These are phyloP conservation scores for Colletotrichum limetticola DNA, from an alignment of 2,329 filamentous ascomycete genomes.

Conservation along the genomic window DNA sequence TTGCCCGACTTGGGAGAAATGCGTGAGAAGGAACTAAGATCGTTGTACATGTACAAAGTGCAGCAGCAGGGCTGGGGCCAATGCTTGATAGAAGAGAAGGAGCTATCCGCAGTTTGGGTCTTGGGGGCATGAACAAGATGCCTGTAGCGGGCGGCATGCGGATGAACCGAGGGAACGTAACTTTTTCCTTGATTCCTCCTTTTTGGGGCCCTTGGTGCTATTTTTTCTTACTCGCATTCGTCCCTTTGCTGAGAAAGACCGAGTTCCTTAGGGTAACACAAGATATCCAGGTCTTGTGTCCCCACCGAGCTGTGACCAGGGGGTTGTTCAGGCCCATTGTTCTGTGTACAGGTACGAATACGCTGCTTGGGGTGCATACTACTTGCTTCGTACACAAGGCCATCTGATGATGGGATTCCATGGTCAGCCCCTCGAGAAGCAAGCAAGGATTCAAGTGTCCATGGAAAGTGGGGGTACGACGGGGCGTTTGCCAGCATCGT, in stretches of 20 bases:
- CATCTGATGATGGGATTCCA: neutral
- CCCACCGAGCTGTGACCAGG: neutral
- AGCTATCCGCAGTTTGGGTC: neutral
- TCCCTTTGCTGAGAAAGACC: neutral
- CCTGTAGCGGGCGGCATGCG: neutral
- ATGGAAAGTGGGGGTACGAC: neutral
- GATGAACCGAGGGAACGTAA: neutral
- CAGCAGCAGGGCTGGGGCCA: slow-evolving; percentile 9
- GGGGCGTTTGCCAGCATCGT: neutral
- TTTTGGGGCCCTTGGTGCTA: neutral
- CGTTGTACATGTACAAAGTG: slow-evolving; percentile 10
- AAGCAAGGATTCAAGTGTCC: neutral
- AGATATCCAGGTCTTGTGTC: neutral
- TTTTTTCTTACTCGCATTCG: neutral
- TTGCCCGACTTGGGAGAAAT: slow-evolving; percentile 2
- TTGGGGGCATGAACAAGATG: neutral
- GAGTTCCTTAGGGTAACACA: neutral
- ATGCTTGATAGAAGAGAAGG: neutral
- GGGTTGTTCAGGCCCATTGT: neutral
- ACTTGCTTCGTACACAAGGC: neutral
- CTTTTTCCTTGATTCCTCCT: neutral
- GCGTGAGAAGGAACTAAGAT: neutral
- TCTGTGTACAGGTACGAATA: neutral
- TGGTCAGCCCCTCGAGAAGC: neutral
- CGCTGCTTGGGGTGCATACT: neutral